These are phyloP conservation scores for Aspergillus sp. DNA, from an alignment of 2,329 filamentous ascomycete genomes.

Conservation along the genomic window DNA sequence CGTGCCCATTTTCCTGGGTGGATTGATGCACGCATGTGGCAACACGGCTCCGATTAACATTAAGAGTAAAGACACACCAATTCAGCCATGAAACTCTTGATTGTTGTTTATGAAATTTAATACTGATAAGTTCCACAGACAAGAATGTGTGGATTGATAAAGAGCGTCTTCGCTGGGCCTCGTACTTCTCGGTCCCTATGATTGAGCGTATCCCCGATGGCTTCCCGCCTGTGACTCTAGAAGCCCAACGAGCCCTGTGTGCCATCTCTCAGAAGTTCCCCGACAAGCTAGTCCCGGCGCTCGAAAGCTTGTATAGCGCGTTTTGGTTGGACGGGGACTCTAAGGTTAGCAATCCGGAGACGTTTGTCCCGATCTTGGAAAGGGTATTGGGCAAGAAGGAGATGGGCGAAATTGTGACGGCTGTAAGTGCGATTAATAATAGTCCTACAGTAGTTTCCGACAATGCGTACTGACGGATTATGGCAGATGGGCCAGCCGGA, in stretches of 20 bases:
- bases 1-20: constrained; percentile 52
- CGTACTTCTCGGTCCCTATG: constrained; percentile 49
- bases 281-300: constrained; percentile 30
- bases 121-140: constrained; percentile 33
- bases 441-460: no score
- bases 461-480: not conserved
- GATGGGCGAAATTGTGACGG: constrained; percentile 35
- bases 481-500: constrained; percentile 24
- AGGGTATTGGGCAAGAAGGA: constrained; percentile 39
- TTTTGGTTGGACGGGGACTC: constrained; percentile 45
- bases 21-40: constrained; percentile 49
- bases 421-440: constrained; percentile 21
- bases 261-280: constrained; percentile 40
- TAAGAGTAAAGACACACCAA: constrained; percentile 39
- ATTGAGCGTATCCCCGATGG: constrained; percentile 35
- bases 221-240: constrained; percentile 48
- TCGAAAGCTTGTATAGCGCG: constrained; percentile 43
- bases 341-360: constrained; percentile 39
- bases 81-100: not conserved
- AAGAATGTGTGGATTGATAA: constrained; percentile 50
- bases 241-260: constrained; percentile 45
- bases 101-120: not conserved
- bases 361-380: constrained; percentile 38
- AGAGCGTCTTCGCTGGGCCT: constrained; percentile 49
- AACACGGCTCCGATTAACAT: constrained; percentile 49